Evolutionary conservation across 1,139 yeast species (phyloP).

Genomic region (Yamadazyma epiphylla): DNA sequence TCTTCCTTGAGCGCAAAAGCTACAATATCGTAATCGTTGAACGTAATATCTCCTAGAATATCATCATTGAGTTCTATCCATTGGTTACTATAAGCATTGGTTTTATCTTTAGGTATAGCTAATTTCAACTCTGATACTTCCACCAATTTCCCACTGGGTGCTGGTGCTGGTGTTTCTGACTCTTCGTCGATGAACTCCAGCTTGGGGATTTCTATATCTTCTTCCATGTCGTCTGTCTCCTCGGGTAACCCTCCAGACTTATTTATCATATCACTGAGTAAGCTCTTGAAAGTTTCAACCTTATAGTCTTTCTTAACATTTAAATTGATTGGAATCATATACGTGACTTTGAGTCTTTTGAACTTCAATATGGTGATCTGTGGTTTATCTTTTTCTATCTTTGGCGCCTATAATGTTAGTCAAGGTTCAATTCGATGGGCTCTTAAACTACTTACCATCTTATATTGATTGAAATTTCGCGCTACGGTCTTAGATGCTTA

Average conservation of each 20-base stretch:
- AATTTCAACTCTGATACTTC: conserved; percentile 23
- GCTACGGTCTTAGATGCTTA: too few species aligned
- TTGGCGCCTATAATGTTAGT: conserved; percentile 30
- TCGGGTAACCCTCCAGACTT: conserved; percentile 44
- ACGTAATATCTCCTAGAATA: conserved; percentile 19
- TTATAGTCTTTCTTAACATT: conserved; percentile 14
- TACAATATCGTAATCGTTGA: conserved; percentile 36
- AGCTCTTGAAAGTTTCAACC: conserved; percentile 24
- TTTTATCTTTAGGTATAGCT: conserved; percentile 41
- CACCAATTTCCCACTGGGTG: conserved; percentile 4
- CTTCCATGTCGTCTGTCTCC: conserved; percentile 15
- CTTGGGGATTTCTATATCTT: conserved; percentile 23
- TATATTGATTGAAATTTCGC: too few species aligned
- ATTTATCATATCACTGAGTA: conserved; percentile 36
- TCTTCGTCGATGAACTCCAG: conserved; percentile 21
- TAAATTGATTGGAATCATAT: conserved; percentile 34
- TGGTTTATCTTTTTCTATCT: conserved; percentile 16
- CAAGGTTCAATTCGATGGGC: too few species aligned
- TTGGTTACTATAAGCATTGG: conserved; percentile 34
- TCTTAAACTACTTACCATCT: conserved; percentile 13
- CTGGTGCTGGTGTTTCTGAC: conserved; percentile 5
- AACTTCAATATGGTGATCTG: conserved; percentile 35
- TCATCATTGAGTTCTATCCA: conserved; percentile 36
- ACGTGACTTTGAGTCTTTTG: conserved; percentile 42
- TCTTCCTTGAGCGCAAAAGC: conserved; percentile 40